Conservation (phyloP, 2,329 filamentous ascomycete genomes). For the Aureobasidium sp. region DNA sequence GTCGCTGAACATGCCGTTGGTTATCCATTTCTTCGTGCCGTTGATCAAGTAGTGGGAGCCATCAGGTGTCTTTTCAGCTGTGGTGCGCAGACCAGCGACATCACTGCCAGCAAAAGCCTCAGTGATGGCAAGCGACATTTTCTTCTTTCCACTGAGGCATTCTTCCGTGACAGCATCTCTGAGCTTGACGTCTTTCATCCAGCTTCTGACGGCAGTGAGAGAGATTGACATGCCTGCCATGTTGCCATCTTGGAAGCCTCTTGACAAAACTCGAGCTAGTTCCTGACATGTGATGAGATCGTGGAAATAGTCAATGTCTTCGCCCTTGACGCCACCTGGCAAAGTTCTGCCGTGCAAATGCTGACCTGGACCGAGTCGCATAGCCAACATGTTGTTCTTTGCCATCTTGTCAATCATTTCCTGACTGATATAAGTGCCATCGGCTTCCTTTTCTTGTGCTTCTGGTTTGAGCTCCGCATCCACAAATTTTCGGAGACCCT, state of each 20-base stretch:
- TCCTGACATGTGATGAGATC: conserved; percentile 70
- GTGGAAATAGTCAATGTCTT: conserved; percentile 74
- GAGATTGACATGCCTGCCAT: conserved; percentile 81
- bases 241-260: conserved; percentile 81
- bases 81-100: conserved; percentile 71
- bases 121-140: conserved; percentile 80
- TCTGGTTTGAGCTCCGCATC: conserved; percentile 65
- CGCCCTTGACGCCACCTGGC: conserved; percentile 62
- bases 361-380: conserved; percentile 75
- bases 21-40: conserved; percentile 80
- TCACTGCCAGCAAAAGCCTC: conserved; percentile 82
- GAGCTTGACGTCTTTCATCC: conserved; percentile 58
- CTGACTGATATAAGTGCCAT: conserved; percentile 60
- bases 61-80: conserved; percentile 65
- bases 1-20: conserved; percentile 70
- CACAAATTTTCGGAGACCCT: conserved; percentile 63
- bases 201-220: conserved; percentile 72
- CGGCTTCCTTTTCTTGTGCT: conserved; percentile 66
- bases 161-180: conserved; percentile 62
- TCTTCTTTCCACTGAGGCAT: conserved; percentile 72
- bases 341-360: conserved; percentile 66
- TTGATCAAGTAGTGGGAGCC: conserved; percentile 64
- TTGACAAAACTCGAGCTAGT: conserved; percentile 58
- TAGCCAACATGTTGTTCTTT: conserved; percentile 64
- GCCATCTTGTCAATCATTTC: conserved; percentile 72